Evolutionary conservation across 2,329 filamentous ascomycete species (phyloP), one percentile per base, ranked within the genome.

Genomic region (Nothophaeocryptopus gaeumannii): DNA sequence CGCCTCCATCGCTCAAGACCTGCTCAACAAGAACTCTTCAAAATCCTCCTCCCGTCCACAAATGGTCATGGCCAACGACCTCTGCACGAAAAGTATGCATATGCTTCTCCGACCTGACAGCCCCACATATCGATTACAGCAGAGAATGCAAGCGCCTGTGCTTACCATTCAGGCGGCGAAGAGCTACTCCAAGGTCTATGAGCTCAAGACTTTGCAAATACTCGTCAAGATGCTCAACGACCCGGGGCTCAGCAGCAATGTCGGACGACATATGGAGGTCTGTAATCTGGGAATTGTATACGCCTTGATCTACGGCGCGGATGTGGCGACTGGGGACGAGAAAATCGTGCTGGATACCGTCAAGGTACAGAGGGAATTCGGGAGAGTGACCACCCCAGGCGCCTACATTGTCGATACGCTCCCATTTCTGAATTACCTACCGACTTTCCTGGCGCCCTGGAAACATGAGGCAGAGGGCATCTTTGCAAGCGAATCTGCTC

Each of bases 41-140:
- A 65, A 33, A 12, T 40, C 8, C 15, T 40, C 12, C n/a, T 16
- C 12, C 20, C 38, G 38, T n/a, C 38, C 38, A 40, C 15, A 12
- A 3, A 40, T 40, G 38, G 30, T 40, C 38, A 40, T 40, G 38
- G 38, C 38, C 3, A 40, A 40, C 10, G 38, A 32, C 20, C 39
- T 42, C 26, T 31, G 10, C 13, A 26, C 45, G 53, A 7, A 46
- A 58, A 1, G 70, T 70, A 2, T 43, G 43, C 20, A 56, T 67
- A 37, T 74, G 72, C 50, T 65, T 32, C 67, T 74, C 39, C 69
- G 72, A 44, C 61, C 70, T 8, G 74, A 73, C 51, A 65, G 71
- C 5, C 65, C 70, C 1, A 68, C 71, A 2, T 53, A 75, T 1
- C 71, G 73, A 8, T 64, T 73, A 12, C 67, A 72, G 20, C 38